A percentile compares a stretch with the other conserved stretches of the same genome.
phyloP scores from a whole-genome alignment of 1,284 basidiomycete species.

The Ceratobasidium sp. region DNA sequence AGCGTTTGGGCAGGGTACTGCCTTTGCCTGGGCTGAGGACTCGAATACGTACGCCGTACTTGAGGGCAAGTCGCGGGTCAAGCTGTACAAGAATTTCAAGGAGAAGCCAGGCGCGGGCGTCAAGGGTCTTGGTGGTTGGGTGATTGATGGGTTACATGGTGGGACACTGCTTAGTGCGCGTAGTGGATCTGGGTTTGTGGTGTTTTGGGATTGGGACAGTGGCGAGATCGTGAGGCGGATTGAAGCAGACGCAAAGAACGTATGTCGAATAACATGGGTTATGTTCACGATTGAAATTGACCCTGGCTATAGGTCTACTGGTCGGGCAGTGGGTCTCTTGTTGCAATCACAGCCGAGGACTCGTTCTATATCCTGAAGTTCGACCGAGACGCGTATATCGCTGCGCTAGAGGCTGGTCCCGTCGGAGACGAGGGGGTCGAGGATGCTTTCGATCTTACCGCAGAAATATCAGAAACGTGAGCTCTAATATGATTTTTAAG shows the following conservation, averaged over 20 bases:
- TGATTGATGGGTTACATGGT: slow-evolving; percentile 88
- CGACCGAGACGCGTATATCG: slow-evolving; percentile 90
- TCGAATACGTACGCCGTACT: slow-evolving; percentile 98
- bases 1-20: slow-evolving; percentile 91
- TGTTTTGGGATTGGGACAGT: slow-evolving; percentile 99
- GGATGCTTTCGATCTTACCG: slow-evolving; percentile 94
- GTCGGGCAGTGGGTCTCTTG: slow-evolving; percentile 90
- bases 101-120: slow-evolving; percentile 79
- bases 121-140: slow-evolving; percentile 86
- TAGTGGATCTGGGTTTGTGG: slow-evolving; percentile 91
- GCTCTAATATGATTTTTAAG: slow-evolving; percentile 51
- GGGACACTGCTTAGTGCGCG: slow-evolving; percentile 87
- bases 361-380: slow-evolving; percentile 96
- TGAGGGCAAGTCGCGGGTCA: slow-evolving; percentile 88
- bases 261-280: slow-evolving; percentile 60
- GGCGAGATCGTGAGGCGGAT: slow-evolving; percentile 94
- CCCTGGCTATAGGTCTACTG: slow-evolving; percentile 79
- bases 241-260: slow-evolving; percentile 95
- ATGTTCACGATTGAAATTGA: slow-evolving; percentile 13
- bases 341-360: slow-evolving; percentile 91
- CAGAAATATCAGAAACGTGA: slow-evolving; percentile 90
- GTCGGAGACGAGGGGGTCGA: slow-evolving; percentile 96
- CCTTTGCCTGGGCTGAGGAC: slow-evolving; percentile 97
- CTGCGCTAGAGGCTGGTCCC: slow-evolving; percentile 81
- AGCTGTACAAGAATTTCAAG: slow-evolving; percentile 94